phyloP scores from a whole-genome alignment of 2,329 filamentous ascomycete species.

The Botryotinia globosa region DNA sequence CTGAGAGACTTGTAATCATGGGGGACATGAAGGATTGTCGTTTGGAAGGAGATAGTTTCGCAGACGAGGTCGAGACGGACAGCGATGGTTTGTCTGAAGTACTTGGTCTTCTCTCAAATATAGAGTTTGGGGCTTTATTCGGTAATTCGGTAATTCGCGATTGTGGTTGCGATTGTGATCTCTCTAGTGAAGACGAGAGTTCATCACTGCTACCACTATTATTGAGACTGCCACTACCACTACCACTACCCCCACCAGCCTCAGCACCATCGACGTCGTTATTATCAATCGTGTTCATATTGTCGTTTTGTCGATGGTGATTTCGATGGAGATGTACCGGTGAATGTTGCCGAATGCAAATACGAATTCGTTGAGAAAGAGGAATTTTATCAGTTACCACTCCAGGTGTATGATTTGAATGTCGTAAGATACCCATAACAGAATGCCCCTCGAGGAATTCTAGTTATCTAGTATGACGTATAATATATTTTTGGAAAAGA shows the following conservation, averaged over 20 bases:
- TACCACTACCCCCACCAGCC: background rate
- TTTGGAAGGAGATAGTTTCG: slow-evolving; percentile 4
- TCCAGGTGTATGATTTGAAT: slow-evolving; percentile 3
- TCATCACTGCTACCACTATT: background rate
- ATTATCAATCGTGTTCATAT: background rate
- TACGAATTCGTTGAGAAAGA: slow-evolving; percentile 14
- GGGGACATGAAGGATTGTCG: background rate
- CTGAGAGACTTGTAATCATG: background rate
- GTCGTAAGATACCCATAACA: slow-evolving; percentile 17
- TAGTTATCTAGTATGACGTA: slow-evolving; percentile 2
- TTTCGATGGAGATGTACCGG: slow-evolving; percentile 4
- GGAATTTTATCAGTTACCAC: slow-evolving; percentile 5
- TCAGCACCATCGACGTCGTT: background rate
- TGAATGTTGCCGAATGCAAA: slow-evolving; percentile 16
- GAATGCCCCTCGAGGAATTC: background rate
- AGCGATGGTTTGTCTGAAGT: slow-evolving; percentile 16
- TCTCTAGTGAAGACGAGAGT: background rate
- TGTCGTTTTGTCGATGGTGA: background rate
- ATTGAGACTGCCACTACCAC: background rate
- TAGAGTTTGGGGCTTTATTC: background rate
- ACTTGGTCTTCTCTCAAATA: slow-evolving; percentile 10
- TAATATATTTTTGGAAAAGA: background rate
- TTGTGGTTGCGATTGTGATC: background rate
- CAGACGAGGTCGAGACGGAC: slow-evolving; percentile 9
- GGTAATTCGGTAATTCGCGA: background rate